Evolutionary conservation across 371 early-diverging fungal species (phyloP).

Genomic region (Globomyces sp.): DNA sequence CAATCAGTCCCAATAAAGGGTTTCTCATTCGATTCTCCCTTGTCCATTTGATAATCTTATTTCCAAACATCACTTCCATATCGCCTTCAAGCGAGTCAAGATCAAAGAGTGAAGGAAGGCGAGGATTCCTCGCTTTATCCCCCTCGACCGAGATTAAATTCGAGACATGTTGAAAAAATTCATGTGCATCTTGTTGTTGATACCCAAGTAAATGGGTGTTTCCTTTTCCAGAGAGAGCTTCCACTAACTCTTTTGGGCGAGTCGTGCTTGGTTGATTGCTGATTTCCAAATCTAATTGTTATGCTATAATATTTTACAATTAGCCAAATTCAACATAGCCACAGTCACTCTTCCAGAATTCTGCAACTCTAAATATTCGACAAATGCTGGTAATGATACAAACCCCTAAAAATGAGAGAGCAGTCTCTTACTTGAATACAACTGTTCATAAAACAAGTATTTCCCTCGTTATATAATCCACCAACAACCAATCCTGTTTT

Average conservation of each 20-base stretch:
- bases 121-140: conserved; percentile 21
- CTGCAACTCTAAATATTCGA: not conserved
- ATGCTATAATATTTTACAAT: conserved; percentile 5
- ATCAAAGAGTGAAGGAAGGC: conserved; percentile 26
- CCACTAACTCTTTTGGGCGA: not conserved
- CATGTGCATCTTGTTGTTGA: conserved; percentile 89
- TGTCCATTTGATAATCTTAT: conserved; percentile 14
- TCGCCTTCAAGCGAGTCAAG: not conserved
- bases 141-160: conserved; percentile 72
- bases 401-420: not conserved
- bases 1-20: conserved; percentile 44
- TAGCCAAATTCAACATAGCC: not conserved
- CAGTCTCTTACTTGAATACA: conserved; percentile 71
- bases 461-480: conserved; percentile 88
- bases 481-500: not conserved
- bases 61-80: not conserved
- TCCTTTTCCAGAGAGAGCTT: conserved; percentile 21
- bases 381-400: not conserved
- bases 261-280: not conserved
- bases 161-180: conserved; percentile 85
- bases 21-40: conserved; percentile 21
- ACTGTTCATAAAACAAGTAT: conserved; percentile 91
- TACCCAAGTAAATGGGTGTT: conserved; percentile 31
- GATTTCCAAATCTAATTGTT: not conserved
- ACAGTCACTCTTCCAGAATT: not conserved